Evolutionary conservation across 331 rosid species (phyloP).

Genomic region (Stylosanthes scabra): DNA sequence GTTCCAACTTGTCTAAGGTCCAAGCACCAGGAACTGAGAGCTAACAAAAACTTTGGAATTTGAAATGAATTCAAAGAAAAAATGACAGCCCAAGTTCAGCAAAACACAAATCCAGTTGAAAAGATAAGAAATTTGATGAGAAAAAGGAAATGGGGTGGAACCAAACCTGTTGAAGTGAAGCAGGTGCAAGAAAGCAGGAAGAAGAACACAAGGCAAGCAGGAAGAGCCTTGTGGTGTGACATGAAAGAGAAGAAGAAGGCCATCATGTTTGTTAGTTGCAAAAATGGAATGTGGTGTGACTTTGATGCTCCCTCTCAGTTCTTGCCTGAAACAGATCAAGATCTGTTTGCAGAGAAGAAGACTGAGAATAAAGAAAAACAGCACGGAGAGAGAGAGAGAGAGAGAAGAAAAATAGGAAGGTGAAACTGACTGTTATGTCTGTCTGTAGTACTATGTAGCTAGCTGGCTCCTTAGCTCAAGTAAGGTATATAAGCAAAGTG

Average conservation of each 20-base stretch:
- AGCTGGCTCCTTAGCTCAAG: conserved; percentile 39
- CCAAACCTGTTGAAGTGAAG: conserved; percentile 57
- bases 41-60: background rate
- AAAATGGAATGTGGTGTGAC: conserved; percentile 13
- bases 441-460: background rate
- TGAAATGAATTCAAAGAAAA: no score
- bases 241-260: conserved; percentile 21
- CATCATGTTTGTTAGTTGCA: conserved; percentile 36
- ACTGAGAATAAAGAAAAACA: conserved; percentile 27
- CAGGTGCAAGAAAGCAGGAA: conserved; percentile 39
- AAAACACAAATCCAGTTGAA: conserved; percentile 8
- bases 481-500: conserved; percentile 33
- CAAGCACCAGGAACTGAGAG: no score
- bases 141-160: conserved; percentile 12
- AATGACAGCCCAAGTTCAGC: conserved; percentile 3
- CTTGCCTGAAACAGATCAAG: conserved; percentile 25
- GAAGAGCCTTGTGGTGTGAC: conserved; percentile 14
- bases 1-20: conserved; percentile 10
- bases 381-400: conserved; percentile 32
- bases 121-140: background rate
- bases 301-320: background rate
- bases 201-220: conserved; percentile 33
- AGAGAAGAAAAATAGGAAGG: conserved; percentile 2
- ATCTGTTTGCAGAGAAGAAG: conserved; percentile 30
- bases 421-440: conserved; percentile 26